phyloP scores from a whole-genome alignment of 345 rosid species.

The Mercurialis annua region DNA sequence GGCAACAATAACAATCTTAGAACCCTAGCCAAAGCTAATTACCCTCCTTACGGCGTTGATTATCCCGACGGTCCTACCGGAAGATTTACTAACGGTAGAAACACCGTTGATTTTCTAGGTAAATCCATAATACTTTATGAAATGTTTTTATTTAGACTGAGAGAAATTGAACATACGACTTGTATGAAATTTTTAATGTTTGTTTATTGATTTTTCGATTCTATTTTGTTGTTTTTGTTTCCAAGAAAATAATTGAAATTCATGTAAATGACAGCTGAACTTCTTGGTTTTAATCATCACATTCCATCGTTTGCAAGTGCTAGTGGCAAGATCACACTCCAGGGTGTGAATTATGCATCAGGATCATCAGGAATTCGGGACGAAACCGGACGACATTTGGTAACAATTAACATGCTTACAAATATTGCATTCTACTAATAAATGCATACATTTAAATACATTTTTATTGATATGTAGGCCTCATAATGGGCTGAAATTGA shows the following conservation, averaged over 20 bases:
- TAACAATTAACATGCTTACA: not conserved
- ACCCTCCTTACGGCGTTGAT: conserved; percentile 21
- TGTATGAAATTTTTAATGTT: too few species aligned
- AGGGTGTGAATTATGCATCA: conserved; percentile 25
- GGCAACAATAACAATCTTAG: conserved; percentile 16
- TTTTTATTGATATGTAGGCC: too few species aligned
- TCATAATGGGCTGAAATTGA: too few species aligned
- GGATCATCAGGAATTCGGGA: conserved; percentile 15
- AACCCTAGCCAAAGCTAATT: conserved; percentile 6
- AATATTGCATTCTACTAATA: not conserved
- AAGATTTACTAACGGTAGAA: conserved; percentile 19
- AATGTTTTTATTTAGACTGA: too few species aligned
- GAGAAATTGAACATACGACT: too few species aligned
- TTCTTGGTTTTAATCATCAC: conserved; percentile 2
- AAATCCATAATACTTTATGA: too few species aligned
- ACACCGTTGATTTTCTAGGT: not conserved
- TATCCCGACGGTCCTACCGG: conserved; percentile 13
- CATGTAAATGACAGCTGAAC: conserved; percentile 7
- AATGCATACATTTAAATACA: not conserved
- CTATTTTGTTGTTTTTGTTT: not conserved
- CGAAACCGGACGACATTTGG: conserved; percentile 12
- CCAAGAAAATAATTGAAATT: not conserved
- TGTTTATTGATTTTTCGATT: not conserved
- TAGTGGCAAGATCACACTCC: not conserved
- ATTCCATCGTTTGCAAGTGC: conserved; percentile 6